A percentile compares a stretch with the other conserved stretches of the same genome.
Conservation (phyloP, 2,329 filamentous ascomycete genomes). For the Trichoderma arundinaceum region DNA sequence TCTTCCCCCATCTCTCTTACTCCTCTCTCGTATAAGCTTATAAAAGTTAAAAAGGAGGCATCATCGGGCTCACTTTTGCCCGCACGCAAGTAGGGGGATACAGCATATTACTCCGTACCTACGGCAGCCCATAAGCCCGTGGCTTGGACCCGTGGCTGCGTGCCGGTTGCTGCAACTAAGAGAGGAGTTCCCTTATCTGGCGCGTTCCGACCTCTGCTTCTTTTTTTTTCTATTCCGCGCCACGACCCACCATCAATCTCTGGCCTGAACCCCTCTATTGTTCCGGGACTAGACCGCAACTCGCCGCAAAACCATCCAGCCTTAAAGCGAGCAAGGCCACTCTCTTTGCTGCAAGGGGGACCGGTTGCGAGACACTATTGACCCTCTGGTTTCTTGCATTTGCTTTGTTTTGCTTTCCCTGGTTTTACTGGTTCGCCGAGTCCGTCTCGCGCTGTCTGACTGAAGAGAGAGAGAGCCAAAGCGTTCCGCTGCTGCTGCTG, state of each 20-base stretch:
- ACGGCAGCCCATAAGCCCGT: no score
- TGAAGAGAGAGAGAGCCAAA: not conserved
- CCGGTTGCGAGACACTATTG: conserved; percentile 1
- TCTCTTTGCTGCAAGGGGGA: conserved; percentile 6
- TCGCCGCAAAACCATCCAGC: conserved; percentile 15
- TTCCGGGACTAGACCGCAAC: conserved; percentile 16
- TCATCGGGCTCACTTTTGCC: conserved; percentile 4
- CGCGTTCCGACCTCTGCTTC: not conserved
- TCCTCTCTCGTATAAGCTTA: not conserved
- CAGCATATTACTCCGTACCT: not conserved
- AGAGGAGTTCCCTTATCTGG: not conserved
- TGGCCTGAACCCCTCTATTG: conserved; percentile 13
- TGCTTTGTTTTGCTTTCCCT: not conserved
- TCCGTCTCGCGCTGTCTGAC: not conserved
- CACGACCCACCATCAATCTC: conserved; percentile 17
- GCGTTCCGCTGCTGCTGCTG: conserved; percentile 11
- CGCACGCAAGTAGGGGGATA: conserved; percentile 8
- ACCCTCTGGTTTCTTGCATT: not conserved
- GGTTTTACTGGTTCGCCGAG: conserved; percentile 5
- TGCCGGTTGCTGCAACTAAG: not conserved
- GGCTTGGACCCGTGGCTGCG: not conserved
- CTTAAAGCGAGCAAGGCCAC: conserved; percentile 21
- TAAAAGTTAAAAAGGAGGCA: not conserved
- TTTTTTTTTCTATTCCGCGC: conserved; percentile 18
- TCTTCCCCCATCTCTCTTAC: not conserved